phyloP scores from a whole-genome alignment of 2,329 filamentous ascomycete species.

The Tolypocladium amazonense region DNA sequence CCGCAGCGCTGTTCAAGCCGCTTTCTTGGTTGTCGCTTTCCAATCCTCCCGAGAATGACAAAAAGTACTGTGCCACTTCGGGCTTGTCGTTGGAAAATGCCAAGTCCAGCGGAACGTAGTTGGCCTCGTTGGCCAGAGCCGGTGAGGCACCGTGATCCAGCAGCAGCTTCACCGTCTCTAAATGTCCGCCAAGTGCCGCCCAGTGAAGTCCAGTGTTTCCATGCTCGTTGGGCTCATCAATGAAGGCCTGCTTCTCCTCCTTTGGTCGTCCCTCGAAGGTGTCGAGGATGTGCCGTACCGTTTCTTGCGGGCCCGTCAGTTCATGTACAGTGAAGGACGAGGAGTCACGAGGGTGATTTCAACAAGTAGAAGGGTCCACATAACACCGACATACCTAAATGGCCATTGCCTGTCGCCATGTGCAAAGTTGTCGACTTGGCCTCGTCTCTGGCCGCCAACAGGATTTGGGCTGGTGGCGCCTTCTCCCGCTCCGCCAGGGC shows the following conservation, averaged over 20 bases:
- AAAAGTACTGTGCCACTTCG: slow-evolving; percentile 52
- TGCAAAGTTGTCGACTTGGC: slow-evolving; percentile 76
- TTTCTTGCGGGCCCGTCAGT: slow-evolving; percentile 21
- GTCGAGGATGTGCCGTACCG: slow-evolving; percentile 31
- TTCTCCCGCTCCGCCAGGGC: slow-evolving; percentile 52
- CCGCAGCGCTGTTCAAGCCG: slow-evolving; percentile 28
- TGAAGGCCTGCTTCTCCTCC: slow-evolving; percentile 36
- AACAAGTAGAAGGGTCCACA: too few species aligned
- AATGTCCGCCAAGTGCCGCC: slow-evolving; percentile 82
- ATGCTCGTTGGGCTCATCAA: slow-evolving; percentile 64
- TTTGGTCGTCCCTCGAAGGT: slow-evolving; percentile 29
- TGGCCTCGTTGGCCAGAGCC: slow-evolving; percentile 68
- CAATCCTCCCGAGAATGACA: slow-evolving; percentile 35
- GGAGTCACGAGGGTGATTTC: background rate
- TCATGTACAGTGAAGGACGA: background rate
- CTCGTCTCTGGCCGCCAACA: slow-evolving; percentile 61
- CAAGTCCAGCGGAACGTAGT: slow-evolving; percentile 69
- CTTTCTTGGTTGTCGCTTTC: slow-evolving; percentile 36
- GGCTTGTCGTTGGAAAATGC: slow-evolving; percentile 60
- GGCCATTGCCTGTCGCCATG: slow-evolving; percentile 87
- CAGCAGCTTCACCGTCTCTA: slow-evolving; percentile 68
- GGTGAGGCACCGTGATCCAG: slow-evolving; percentile 69
- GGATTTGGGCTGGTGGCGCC: slow-evolving; percentile 48
- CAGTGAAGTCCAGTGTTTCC: slow-evolving; percentile 92
- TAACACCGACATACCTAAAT: slow-evolving; percentile 48